phyloP scores from a whole-genome alignment of 345 rosid species.

The Ceriops tagal region DNA sequence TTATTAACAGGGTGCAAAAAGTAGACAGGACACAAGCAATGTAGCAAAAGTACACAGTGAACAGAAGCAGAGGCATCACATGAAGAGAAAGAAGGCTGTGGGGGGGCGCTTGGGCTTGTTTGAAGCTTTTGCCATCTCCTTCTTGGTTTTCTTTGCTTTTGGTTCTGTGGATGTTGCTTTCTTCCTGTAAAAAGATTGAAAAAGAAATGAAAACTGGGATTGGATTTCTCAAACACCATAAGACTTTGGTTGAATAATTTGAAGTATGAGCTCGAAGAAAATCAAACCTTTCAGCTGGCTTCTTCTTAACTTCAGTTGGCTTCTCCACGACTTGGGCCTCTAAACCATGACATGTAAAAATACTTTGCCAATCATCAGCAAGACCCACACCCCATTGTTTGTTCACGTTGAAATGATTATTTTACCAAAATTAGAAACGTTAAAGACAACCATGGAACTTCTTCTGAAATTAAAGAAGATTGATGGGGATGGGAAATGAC shows the following conservation, averaged over 20 bases:
- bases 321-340: constrained; percentile 77
- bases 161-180: constrained; percentile 61
- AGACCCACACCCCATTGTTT: too few relatives aligned
- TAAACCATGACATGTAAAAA: constrained; percentile 13
- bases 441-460: too few relatives aligned
- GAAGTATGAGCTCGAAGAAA: too few relatives aligned
- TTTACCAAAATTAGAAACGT: not conserved
- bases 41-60: not conserved
- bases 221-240: not conserved
- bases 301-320: constrained; percentile 56
- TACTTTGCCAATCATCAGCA: not conserved
- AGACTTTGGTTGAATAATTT: not conserved
- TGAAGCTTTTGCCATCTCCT: constrained; percentile 21
- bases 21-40: not conserved
- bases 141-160: constrained; percentile 58
- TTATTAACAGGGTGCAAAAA: too few relatives aligned
- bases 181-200: constrained; percentile 41
- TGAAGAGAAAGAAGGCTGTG: constrained; percentile 84
- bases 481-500: not conserved
- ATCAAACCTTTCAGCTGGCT: constrained; percentile 56
- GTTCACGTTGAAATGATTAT: too few relatives aligned
- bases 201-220: not conserved
- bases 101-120: constrained; percentile 72
- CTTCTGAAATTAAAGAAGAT: not conserved
- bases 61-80: constrained; percentile 31